Base-by-base conservation (phyloP, 139 green algal species). In the Chlorella vulgaris region DNA sequence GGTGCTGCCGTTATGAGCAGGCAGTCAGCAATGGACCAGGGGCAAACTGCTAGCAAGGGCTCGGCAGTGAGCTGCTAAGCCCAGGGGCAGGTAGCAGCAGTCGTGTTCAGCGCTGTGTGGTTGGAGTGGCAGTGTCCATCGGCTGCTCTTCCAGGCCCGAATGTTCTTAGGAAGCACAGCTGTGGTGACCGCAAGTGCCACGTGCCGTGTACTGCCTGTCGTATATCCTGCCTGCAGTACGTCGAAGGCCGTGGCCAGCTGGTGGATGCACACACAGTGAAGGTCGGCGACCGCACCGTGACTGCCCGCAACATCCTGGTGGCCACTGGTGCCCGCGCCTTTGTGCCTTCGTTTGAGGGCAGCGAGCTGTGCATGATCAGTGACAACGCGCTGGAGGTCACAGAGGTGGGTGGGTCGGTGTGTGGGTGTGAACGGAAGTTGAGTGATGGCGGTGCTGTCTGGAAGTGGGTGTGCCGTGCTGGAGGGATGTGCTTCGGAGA, bases 381-480 rank as follows among this genome's bases (percentile, higher is more conserved):
- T 18, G 96, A 99, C 84, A 86, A 99, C 43, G 93, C 93, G 31
- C 89, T 99, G 66, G 92, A 95, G 66, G 85, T 99, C 42, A 36
- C 74, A 0, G 61, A 93, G 61, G 63, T 89, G 39, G 91, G 33
- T 80, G 89, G 42, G 88, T 51, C 47, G n/a, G n/a, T n/a, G 28
- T 21, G 47, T 24, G 22, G 40, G 69, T 26, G n/a, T 58, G 39
- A 26, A 31, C 10, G 29, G 35, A 2, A 31, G 35, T 7, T 4
- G 8, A 33, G 39, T 33, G 47, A 55, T 10, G 47, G 47, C 47
- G 47, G 10, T 10, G 47, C 47, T 15, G 47, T 55, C n/a, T n/a
- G n/a, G n/a, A n/a, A n/a, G n/a, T n/a, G n/a, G n/a, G n/a, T n/a
- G n/a, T n/a, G n/a, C n/a, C n/a, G n/a, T n/a, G n/a, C n/a, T n/a